A percentile compares a stretch with the other conserved stretches of the same genome.
These are phyloP conservation scores for Phialophora expanda DNA, from an alignment of 2,329 filamentous ascomycete species.

Conservation along the genomic window DNA sequence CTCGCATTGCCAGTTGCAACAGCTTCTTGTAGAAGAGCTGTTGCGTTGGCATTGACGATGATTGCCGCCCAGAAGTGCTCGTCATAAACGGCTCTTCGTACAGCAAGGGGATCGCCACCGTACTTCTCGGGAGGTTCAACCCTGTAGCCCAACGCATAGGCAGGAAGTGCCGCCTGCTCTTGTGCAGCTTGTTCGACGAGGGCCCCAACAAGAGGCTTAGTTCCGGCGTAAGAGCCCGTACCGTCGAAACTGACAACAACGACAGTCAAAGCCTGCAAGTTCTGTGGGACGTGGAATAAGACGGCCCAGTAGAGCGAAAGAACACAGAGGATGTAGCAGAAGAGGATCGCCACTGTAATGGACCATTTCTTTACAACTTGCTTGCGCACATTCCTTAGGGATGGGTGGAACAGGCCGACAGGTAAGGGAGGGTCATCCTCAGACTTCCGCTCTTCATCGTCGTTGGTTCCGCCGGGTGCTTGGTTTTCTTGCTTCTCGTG, in stretches of 20 bases:
- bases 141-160: conserved; percentile 50
- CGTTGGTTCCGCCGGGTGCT: neutral
- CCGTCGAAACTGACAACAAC: conserved; percentile 70
- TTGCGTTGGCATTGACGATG: conserved; percentile 67
- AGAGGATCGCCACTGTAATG: conserved; percentile 56
- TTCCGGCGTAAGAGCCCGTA: conserved; percentile 53
- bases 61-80: conserved; percentile 66
- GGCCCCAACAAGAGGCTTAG: conserved; percentile 62
- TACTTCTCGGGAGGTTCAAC: conserved; percentile 59
- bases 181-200: conserved; percentile 49
- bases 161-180: conserved; percentile 53
- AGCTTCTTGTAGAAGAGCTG: conserved; percentile 61
- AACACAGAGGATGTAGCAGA: conserved; percentile 61
- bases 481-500: conserved; percentile 10
- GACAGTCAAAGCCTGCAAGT: conserved; percentile 57
- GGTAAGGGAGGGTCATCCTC: conserved; percentile 28
- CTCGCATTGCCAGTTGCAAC: conserved; percentile 60
- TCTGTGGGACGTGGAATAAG: conserved; percentile 58
- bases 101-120: conserved; percentile 60
- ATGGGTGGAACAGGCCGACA: conserved; percentile 43
- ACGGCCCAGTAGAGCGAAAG: conserved; percentile 68
- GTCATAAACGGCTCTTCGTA: conserved; percentile 65
- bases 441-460: conserved; percentile 22
- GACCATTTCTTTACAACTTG: conserved; percentile 23
- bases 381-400: conserved; percentile 35